Percentiles rank a stretch among this genome's conserved stretches.
Conservation (phyloP, 495 filamentous ascomycete species). For the Jackrogersella multiformis region DNA sequence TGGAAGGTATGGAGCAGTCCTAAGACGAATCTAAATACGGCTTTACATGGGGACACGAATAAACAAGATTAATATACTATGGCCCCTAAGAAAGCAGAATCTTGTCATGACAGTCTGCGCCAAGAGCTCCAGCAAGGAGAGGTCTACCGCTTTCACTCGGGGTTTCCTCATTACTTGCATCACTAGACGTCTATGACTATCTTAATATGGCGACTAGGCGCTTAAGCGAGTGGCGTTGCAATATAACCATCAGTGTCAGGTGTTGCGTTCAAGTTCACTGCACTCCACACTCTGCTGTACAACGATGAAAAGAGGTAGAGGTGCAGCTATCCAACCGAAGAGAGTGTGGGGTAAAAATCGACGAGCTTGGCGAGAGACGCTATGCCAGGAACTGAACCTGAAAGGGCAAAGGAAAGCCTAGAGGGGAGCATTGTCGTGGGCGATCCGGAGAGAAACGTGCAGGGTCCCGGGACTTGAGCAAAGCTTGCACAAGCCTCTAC, state of each 20-base stretch:
- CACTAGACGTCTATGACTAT: constrained; percentile 31
- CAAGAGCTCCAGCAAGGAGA: constrained; percentile 33
- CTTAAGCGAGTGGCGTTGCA: constrained; percentile 49
- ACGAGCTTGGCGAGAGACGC: constrained; percentile 39
- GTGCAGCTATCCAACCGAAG: constrained; percentile 40
- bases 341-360: constrained; percentile 47
- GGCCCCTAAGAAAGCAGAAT: constrained; percentile 31
- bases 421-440: constrained; percentile 34
- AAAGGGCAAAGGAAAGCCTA: constrained; percentile 26
- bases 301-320: constrained; percentile 35
- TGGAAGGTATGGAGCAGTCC: constrained; percentile 21
- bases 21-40: constrained; percentile 27
- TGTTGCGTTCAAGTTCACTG: constrained; percentile 43
- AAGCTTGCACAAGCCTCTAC: constrained; percentile 34
- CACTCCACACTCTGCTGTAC: constrained; percentile 50
- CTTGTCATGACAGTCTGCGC: constrained; percentile 36
- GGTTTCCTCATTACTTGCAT: constrained; percentile 43
- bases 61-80: constrained; percentile 41
- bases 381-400: constrained; percentile 43
- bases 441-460: constrained; percentile 46
- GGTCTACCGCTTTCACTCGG: constrained; percentile 45
- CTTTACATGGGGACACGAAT: constrained; percentile 38
- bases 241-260: constrained; percentile 47
- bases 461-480: constrained; percentile 41
- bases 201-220: constrained; percentile 39